Percentiles rank a stretch among this genome's conserved stretches.
These are phyloP conservation scores for Blastobotrys robertii DNA, from an alignment of 805 yeast species.

Conservation along the genomic window DNA sequence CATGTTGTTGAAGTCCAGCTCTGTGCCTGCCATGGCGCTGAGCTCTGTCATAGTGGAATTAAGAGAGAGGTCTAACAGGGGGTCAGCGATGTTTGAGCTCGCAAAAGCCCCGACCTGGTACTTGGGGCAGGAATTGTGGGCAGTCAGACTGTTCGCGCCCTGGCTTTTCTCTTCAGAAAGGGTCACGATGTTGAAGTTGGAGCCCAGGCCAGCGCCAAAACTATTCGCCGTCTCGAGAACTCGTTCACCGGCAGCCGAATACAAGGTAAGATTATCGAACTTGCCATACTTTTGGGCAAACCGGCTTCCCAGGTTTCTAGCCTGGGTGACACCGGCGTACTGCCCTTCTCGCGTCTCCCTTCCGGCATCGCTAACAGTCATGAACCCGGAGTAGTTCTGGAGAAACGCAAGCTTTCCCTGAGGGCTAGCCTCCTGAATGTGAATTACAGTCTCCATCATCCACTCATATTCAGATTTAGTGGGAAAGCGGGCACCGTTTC, in stretches of 20 bases:
- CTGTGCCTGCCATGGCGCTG: slow-evolving; percentile 23
- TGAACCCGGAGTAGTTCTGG: too few relatives aligned
- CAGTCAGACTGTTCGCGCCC: slow-evolving; percentile 55
- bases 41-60: slow-evolving; percentile 21
- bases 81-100: slow-evolving; percentile 18
- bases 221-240: slow-evolving; percentile 44
- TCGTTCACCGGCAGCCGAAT: slow-evolving; percentile 27
- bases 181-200: slow-evolving; percentile 30
- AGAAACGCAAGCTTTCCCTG: too few relatives aligned
- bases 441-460: too few relatives aligned
- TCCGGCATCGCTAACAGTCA: too few relatives aligned
- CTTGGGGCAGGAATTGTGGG: slow-evolving; percentile 25
- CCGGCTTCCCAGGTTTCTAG: too few relatives aligned
- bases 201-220: slow-evolving; percentile 50
- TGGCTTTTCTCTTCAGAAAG: slow-evolving; percentile 36
- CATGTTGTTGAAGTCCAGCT: slow-evolving; percentile 35
- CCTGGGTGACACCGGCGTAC: too few relatives aligned
- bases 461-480: slow-evolving; percentile 11
- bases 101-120: slow-evolving; percentile 17
- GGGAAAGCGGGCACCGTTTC: slow-evolving; percentile 58
- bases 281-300: too few relatives aligned
- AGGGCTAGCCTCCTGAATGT: too few relatives aligned
- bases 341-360: too few relatives aligned
- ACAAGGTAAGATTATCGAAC: too few relatives aligned
- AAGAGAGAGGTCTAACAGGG: slow-evolving; percentile 7